These are phyloP conservation scores for Aspergillus kassunensis DNA, from an alignment of 495 filamentous ascomycete genomes.

Conservation along the genomic window DNA sequence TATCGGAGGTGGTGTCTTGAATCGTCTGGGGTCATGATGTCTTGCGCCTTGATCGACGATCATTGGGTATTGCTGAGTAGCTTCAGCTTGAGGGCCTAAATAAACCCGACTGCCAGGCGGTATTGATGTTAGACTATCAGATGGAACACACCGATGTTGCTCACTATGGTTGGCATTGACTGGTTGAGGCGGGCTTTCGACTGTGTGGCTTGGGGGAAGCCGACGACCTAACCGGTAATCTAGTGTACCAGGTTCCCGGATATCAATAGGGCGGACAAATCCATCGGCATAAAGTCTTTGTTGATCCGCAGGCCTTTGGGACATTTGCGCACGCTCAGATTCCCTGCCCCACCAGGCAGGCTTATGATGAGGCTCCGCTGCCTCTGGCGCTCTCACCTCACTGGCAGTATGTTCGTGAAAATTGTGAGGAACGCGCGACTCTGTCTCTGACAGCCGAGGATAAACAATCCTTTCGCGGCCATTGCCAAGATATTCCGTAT, in stretches of 20 bases:
- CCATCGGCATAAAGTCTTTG: constrained; percentile 35
- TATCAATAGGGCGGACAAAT: constrained; percentile 37
- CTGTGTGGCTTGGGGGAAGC: constrained; percentile 9
- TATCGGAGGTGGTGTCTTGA: background rate
- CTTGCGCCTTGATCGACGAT: background rate
- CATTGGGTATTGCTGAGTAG: constrained; percentile 10
- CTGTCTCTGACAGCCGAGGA: constrained; percentile 1
- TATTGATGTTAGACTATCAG: constrained; percentile 12
- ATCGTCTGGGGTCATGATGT: constrained; percentile 2
- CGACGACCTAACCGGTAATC: constrained; percentile 21
- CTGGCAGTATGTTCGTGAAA: constrained; percentile 20
- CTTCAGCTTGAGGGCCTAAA: constrained; percentile 11
- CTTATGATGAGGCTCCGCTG: constrained; percentile 6
- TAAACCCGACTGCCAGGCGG: constrained; percentile 14
- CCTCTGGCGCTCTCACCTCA: constrained; percentile 10
- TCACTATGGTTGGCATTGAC: constrained; percentile 13
- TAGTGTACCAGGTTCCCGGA: constrained; percentile 22
- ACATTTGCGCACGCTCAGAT: constrained; percentile 15
- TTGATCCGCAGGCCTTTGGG: constrained; percentile 15
- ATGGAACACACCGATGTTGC: constrained; percentile 11
- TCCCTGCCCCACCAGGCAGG: constrained; percentile 13
- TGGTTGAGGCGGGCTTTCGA: constrained; percentile 19
- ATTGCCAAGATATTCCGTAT: constrained; percentile 16
- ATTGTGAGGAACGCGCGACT: constrained; percentile 17
- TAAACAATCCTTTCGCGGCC: constrained; percentile 14